Conservation (phyloP, 2,329 filamentous ascomycete genomes). For the Geosmithia morbida region DNA sequence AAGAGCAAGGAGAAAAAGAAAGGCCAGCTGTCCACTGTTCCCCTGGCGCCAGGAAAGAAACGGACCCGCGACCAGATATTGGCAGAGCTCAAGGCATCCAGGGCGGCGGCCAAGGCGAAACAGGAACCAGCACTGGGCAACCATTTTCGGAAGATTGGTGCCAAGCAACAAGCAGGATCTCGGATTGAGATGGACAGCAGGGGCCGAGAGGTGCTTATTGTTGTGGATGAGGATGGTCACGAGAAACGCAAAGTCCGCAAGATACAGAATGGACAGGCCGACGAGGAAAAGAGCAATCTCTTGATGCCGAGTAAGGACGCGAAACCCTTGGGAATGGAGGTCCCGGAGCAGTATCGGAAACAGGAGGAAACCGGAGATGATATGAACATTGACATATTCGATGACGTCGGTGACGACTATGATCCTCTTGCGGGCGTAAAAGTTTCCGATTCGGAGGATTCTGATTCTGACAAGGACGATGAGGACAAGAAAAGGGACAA, state of each 20-base stretch:
- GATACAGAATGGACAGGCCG: conserved; percentile 20
- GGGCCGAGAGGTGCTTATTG: conserved; percentile 49
- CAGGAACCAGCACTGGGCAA: conserved; percentile 37
- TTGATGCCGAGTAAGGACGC: conserved; percentile 39
- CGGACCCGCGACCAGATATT: conserved; percentile 52
- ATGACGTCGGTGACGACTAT: conserved; percentile 51
- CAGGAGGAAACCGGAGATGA: conserved; percentile 30
- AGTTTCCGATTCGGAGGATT: conserved; percentile 23
- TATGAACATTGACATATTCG: conserved; percentile 50
- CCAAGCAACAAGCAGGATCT: conserved; percentile 34
- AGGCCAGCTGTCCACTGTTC: conserved; percentile 41
- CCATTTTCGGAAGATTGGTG: conserved; percentile 52
- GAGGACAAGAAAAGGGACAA: conserved; percentile 20
- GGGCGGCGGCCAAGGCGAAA: conserved; percentile 42
- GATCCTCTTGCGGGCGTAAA: conserved; percentile 48
- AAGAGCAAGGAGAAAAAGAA: conserved; percentile 48
- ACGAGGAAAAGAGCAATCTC: conserved; percentile 25
- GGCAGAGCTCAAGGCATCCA: conserved; percentile 49
- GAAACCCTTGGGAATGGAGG: conserved; percentile 49
- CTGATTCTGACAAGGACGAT: conserved; percentile 29
- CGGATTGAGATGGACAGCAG: conserved; percentile 47
- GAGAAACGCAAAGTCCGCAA: conserved; percentile 52
- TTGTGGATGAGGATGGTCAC: conserved; percentile 50
- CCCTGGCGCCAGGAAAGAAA: conserved; percentile 41
- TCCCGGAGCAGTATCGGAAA: conserved; percentile 42